These are phyloP conservation scores for Aspergillus pseudotamarii DNA, from an alignment of 2,329 filamentous ascomycete genomes.

Conservation along the genomic window DNA sequence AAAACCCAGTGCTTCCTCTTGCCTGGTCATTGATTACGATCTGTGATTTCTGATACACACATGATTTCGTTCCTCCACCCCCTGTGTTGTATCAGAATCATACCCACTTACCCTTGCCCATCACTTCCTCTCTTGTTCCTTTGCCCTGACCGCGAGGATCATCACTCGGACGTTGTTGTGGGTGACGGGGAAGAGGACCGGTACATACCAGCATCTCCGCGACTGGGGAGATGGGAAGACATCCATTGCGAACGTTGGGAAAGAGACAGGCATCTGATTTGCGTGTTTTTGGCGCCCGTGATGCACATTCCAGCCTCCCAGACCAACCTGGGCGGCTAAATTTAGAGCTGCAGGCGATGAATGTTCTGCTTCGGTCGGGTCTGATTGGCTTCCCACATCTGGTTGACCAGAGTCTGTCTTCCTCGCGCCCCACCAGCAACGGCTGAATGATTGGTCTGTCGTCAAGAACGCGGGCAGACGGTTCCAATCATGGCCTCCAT, in stretches of 20 bases:
- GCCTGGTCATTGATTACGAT: conserved; percentile 9
- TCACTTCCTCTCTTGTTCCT: conserved; percentile 7
- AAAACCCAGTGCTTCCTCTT: neutral
- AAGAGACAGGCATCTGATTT: conserved; percentile 30
- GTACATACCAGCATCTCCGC: neutral
- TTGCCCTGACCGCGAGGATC: neutral
- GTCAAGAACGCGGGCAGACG: conserved; percentile 22
- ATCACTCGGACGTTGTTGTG: conserved; percentile 1
- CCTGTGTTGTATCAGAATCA: conserved; percentile 18
- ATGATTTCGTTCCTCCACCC: conserved; percentile 15
- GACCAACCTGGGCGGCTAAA: conserved; percentile 38
- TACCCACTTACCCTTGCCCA: conserved; percentile 8
- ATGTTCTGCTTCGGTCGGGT: conserved; percentile 11
- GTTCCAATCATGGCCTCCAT: conserved; percentile 20
- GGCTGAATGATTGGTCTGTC: conserved; percentile 17
- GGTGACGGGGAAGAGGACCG: neutral
- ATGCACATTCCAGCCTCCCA: conserved; percentile 30
- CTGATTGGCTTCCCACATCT: conserved; percentile 26
- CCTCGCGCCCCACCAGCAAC: conserved; percentile 4
- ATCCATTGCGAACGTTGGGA: conserved; percentile 17
- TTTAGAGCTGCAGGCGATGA: conserved; percentile 36
- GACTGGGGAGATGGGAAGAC: neutral
- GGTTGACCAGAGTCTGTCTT: conserved; percentile 14
- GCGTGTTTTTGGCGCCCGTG: conserved; percentile 38
- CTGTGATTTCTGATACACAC: conserved; percentile 11